A percentile compares a stretch with the other conserved stretches of the same genome.
Evolutionary conservation across 108 stramenopile species (phyloP).

Genomic region (Licmophora abbreviata): DNA sequence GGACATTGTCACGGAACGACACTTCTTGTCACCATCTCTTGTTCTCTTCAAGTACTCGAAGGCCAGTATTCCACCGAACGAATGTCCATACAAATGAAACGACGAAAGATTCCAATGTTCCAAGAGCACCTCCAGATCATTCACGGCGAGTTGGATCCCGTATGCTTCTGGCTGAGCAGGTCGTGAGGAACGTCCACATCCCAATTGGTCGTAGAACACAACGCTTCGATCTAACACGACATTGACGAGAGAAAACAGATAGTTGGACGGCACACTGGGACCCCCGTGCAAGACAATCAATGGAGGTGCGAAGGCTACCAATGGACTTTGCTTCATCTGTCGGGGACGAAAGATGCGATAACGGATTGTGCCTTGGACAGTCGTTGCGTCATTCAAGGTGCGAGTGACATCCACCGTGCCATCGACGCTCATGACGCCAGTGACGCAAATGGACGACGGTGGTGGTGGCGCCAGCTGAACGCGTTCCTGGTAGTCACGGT

Average conservation of each 20-base stretch:
- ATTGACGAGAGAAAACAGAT: constrained; percentile 43
- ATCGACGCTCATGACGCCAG: too few relatives aligned
- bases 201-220: constrained; percentile 62
- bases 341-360: too few relatives aligned
- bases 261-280: constrained; percentile 52
- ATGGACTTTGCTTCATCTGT: too few relatives aligned
- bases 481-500: too few relatives aligned
- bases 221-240: constrained; percentile 38
- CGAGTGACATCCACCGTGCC: too few relatives aligned
- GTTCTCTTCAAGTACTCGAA: constrained; percentile 46
- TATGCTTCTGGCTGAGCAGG: constrained; percentile 29
- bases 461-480: too few relatives aligned
- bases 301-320: too few relatives aligned
- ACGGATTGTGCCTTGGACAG: too few relatives aligned
- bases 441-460: too few relatives aligned
- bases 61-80: constrained; percentile 53
- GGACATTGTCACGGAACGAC: constrained; percentile 44
- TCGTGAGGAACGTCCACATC: constrained; percentile 42
- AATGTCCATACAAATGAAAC: constrained; percentile 65
- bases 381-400: too few relatives aligned
- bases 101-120: constrained; percentile 25
- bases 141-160: constrained; percentile 29
- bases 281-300: constrained; percentile 53
- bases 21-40: constrained; percentile 3
- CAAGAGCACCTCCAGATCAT: constrained; percentile 39